These are phyloP conservation scores for Backusella tuberculispora DNA, from an alignment of 192 early-diverging fungal genomes.

Conservation along the genomic window DNA sequence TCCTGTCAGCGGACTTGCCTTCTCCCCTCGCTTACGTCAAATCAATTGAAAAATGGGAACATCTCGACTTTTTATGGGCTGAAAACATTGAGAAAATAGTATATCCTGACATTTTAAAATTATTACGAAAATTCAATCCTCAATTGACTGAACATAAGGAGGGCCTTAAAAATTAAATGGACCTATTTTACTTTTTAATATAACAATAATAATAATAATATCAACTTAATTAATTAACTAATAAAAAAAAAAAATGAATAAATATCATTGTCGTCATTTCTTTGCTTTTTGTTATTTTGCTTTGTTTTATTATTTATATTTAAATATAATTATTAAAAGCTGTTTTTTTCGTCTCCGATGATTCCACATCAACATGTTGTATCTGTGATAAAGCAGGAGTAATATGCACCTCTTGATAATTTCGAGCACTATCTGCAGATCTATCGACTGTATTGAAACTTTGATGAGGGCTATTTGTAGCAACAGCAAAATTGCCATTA, in stretches of 20 bases:
- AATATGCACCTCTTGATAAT: neutral
- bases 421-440: neutral
- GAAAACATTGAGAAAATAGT: slow-evolving; percentile 49
- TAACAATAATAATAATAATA: neutral
- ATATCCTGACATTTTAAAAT: slow-evolving; percentile 48
- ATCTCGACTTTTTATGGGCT: slow-evolving; percentile 63
- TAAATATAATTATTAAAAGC: neutral
- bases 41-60: slow-evolving; percentile 79
- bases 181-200: neutral
- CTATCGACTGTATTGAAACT: slow-evolving; percentile 10
- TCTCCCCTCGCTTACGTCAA: slow-evolving; percentile 57
- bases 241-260: neutral
- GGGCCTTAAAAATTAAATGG: slow-evolving; percentile 13
- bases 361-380: neutral
- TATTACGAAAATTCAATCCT: slow-evolving; percentile 45
- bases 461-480: neutral
- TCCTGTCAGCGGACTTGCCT: slow-evolving; percentile 55
- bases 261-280: neutral
- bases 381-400: neutral
- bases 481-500: neutral
- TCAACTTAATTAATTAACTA: neutral
- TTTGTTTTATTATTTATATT: too few relatives aligned
- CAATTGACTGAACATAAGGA: neutral
- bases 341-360: neutral
- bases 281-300: neutral